These are phyloP conservation scores for Lachancea kluyveri DNA, from an alignment of 805 yeast species.

Conservation along the genomic window DNA sequence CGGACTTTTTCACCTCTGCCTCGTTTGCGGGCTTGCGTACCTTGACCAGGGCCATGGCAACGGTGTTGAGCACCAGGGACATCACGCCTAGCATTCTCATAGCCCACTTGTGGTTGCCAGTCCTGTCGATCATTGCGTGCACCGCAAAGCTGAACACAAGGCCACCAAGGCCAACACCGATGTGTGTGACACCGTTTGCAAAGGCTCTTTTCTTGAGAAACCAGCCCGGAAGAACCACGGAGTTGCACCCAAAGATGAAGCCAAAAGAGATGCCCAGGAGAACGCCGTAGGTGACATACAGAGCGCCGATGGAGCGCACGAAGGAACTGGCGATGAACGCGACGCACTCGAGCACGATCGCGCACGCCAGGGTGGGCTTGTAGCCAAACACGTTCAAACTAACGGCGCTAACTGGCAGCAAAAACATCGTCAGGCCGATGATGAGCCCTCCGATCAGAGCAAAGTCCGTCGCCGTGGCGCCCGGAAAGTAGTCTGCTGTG, in stretches of 20 bases:
- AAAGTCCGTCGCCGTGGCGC: conserved; percentile 51
- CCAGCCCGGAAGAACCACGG: conserved; percentile 62
- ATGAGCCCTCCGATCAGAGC: conserved; percentile 66
- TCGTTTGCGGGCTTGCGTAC: conserved; percentile 37
- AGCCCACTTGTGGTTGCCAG: conserved; percentile 43
- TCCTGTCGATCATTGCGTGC: conserved; percentile 36
- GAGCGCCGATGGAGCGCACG: conserved; percentile 53
- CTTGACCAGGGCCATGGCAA: conserved; percentile 38
- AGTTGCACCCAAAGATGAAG: conserved; percentile 51
- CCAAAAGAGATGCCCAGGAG: conserved; percentile 49
- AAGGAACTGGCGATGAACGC: conserved; percentile 58
- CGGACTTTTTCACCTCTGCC: conserved; percentile 20
- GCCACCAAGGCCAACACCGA: conserved; percentile 52
- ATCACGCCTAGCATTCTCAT: conserved; percentile 39
- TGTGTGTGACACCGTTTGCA: conserved; percentile 43
- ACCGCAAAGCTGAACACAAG: conserved; percentile 36
- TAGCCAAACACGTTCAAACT: conserved; percentile 46
- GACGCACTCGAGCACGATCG: conserved; percentile 45
- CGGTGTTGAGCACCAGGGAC: conserved; percentile 31
- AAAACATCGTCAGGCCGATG: conserved; percentile 46
- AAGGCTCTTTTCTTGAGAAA: conserved; percentile 56
- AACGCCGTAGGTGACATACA: conserved; percentile 63
- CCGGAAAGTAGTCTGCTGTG: conserved; percentile 42
- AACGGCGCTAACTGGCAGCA: conserved; percentile 53
- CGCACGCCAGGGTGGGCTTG: conserved; percentile 41